Base-by-base conservation (phyloP, 176 grass and related monocot species). In the Thalia dealbata region DNA sequence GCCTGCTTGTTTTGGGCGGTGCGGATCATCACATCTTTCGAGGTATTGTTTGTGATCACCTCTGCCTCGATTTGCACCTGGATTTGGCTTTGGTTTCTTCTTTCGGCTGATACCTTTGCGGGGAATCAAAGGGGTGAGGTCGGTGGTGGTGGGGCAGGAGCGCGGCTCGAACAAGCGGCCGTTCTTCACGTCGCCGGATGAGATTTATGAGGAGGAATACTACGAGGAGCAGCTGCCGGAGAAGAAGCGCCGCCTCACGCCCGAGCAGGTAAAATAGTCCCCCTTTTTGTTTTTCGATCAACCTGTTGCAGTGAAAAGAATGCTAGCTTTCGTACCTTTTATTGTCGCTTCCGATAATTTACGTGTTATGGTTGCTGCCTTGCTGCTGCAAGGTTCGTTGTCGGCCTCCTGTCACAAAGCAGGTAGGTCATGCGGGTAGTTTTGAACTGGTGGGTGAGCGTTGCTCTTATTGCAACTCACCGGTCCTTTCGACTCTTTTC, bases 191-290 rank as follows among this genome's bases (percentile, higher is more conserved):
- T 85, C 89, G 12, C 83, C 91, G 52, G 92, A 96, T 75, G 92
- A 96, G 71, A 75, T 96, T 24, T 59, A 88, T 14, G 89, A 96
- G 56, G 92, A 96, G 76, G 92, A 91, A 82, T 96, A 92, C 89
- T 96, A 96, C 82, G 92, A 96, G 64, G 92, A 96, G 70, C 92
- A 96, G 80, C 79, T 83, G 55, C 78, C 74, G 24, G 92, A 92
- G 78, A 96, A 89, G 78, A 96, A 96, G 84, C 89, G 92, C 19
- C 92, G 92, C 16, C 89, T 96, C 62, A 89, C 89, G 61, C 18
- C 80, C 44, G 89, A 96, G 74, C 92, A 96, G 84, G 93, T 96
- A n/a, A 60, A 2, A 65, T 18, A 64, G 6, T 58, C 19, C n/a
- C 19, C 54, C 7, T 58, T 9, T 48, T 48, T 2, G 1, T 48